phyloP scores from a whole-genome alignment of 2,329 filamentous ascomycete genomes.

The Cladosporium sp. region DNA sequence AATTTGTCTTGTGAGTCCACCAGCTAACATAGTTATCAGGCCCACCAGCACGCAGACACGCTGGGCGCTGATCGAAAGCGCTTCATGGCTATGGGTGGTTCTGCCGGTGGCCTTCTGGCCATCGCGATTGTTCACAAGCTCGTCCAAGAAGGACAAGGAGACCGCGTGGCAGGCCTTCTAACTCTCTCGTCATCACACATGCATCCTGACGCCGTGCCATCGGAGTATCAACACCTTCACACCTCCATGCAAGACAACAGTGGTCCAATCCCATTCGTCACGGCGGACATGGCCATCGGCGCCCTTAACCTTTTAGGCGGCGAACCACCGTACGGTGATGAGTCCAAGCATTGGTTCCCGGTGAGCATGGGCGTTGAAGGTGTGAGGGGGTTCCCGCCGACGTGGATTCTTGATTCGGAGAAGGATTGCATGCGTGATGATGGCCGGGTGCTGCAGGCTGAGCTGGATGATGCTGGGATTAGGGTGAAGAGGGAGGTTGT shows the following conservation, averaged over 20 bases:
- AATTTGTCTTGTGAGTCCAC: no score
- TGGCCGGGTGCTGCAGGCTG: no score
- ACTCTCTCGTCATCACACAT: constrained; percentile 15
- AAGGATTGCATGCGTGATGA: no score
- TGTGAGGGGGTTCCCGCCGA: constrained; percentile 17
- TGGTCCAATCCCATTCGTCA: constrained; percentile 9
- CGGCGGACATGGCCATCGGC: background rate
- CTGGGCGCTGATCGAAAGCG: constrained; percentile 12
- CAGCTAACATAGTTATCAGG: no score
- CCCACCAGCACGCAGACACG: constrained; percentile 4
- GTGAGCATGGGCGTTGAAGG: constrained; percentile 7
- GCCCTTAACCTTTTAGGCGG: constrained; percentile 7
- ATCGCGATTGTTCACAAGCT: constrained; percentile 12
- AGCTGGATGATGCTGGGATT: no score
- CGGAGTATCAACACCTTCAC: constrained; percentile 15
- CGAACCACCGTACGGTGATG: constrained; percentile 5
- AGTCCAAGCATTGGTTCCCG: constrained; percentile 12
- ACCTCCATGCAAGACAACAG: constrained; percentile 9
- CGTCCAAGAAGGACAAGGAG: constrained; percentile 4
- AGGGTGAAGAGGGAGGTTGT: no score
- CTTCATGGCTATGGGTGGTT: constrained; percentile 16
- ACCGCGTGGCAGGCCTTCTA: constrained; percentile 13
- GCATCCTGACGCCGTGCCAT: constrained; percentile 14
- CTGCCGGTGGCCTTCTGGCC: constrained; percentile 18
- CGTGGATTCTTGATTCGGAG: no score